These are phyloP conservation scores for Mercurialis annua DNA, from an alignment of 345 rosid genomes.

Conservation along the genomic window DNA sequence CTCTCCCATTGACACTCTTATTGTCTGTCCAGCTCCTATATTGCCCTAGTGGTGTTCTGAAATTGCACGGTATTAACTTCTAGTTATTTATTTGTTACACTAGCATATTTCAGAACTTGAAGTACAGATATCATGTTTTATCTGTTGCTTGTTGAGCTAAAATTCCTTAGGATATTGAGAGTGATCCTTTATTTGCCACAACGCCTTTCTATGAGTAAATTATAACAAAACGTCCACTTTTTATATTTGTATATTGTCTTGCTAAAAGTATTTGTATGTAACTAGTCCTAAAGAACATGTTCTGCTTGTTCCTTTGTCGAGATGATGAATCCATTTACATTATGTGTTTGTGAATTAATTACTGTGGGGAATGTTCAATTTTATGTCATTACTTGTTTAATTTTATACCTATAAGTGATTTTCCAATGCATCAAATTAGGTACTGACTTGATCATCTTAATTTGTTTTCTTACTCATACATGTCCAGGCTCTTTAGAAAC, in stretches of 20 bases:
- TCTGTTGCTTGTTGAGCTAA: background rate
- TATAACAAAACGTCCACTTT: background rate
- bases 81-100: conserved; percentile 12
- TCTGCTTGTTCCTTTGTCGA: too few species aligned
- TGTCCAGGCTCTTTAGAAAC: conserved; percentile 70
- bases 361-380: too few species aligned
- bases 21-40: conserved; percentile 95
- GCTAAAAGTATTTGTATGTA: too few species aligned
- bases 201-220: background rate
- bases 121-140: background rate
- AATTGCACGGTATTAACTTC: conserved; percentile 62
- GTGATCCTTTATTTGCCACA: background rate
- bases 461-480: conserved; percentile 61
- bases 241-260: too few species aligned
- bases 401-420: conserved; percentile 15
- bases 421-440: conserved; percentile 13
- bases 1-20: conserved; percentile 88
- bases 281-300: too few species aligned
- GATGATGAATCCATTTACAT: too few species aligned
- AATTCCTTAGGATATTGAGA: background rate
- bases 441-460: conserved; percentile 23
- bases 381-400: conserved; percentile 14
- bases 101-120: conserved; percentile 10
- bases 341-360: too few species aligned
- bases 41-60: conserved; percentile 94